A percentile compares a stretch with the other conserved stretches of the same genome.
Conservation (phyloP, 2,329 filamentous ascomycete species). For the Byssothecium circinans region DNA sequence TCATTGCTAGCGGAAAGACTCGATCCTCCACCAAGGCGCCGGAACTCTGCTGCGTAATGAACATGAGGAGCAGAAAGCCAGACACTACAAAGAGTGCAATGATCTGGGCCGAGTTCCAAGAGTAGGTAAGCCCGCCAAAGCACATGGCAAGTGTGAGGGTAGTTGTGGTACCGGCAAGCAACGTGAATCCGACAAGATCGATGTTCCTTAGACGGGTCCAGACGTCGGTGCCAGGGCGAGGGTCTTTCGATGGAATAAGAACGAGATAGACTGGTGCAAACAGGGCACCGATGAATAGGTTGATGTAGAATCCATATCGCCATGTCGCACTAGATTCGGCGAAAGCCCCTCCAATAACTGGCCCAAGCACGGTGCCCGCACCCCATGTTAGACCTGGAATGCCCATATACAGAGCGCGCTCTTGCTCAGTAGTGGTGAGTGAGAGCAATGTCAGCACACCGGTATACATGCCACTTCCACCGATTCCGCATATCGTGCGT, state of each 20-base stretch:
- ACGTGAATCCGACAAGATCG: conserved; percentile 44
- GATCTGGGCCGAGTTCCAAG: conserved; percentile 48
- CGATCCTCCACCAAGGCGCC: too few species aligned
- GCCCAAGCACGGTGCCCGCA: conserved; percentile 49
- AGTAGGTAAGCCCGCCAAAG: conserved; percentile 54
- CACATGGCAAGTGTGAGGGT: conserved; percentile 52
- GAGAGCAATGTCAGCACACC: not conserved
- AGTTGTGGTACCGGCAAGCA: conserved; percentile 47
- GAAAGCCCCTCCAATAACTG: conserved; percentile 53
- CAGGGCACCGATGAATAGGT: conserved; percentile 52
- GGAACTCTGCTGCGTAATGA: conserved; percentile 54
- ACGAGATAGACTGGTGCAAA: conserved; percentile 36
- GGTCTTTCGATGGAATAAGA: conserved; percentile 6
- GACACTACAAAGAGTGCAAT: conserved; percentile 53
- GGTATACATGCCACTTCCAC: conserved; percentile 49
- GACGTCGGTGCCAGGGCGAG: not conserved
- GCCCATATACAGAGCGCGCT: conserved; percentile 25
- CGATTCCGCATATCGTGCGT: conserved; percentile 49
- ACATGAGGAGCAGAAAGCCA: conserved; percentile 46
- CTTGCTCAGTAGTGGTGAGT: not conserved
- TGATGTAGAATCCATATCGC: conserved; percentile 58
- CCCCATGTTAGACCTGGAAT: conserved; percentile 44
- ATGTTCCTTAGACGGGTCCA: conserved; percentile 1
- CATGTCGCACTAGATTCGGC: conserved; percentile 45
- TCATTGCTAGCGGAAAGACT: conserved; percentile 46